phyloP scores from a whole-genome alignment of 495 filamentous ascomycete species.

The Xylaria flabelliformis region DNA sequence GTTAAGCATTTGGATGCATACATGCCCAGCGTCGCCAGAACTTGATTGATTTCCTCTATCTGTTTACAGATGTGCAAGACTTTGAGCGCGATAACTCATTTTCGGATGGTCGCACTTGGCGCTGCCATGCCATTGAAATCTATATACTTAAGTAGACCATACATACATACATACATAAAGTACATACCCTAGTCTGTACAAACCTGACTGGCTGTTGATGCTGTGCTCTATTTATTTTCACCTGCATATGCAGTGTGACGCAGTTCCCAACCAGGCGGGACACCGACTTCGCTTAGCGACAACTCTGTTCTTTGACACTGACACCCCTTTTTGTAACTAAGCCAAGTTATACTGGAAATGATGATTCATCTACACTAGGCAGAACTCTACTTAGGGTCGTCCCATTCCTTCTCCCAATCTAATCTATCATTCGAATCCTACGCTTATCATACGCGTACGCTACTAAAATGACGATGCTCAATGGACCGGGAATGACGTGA shows the following conservation, averaged over 20 bases:
- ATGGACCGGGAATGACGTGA: background rate
- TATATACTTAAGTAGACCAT: too few species aligned
- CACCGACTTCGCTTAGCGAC: background rate
- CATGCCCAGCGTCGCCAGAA: background rate
- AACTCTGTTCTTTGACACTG: background rate
- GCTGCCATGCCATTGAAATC: background rate
- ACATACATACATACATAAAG: background rate
- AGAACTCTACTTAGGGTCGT: background rate
- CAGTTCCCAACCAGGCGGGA: background rate
- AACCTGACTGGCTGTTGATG: background rate
- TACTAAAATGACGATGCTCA: background rate
- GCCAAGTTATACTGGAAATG: background rate
- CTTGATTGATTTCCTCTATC: background rate
- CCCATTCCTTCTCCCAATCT: background rate
- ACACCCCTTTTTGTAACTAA: background rate
- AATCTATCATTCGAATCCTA: background rate
- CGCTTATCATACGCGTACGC: constrained; percentile 5
- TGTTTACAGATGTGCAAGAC: background rate
- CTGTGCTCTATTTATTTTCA: constrained; percentile 7
- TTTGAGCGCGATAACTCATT: background rate
- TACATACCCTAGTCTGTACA: background rate
- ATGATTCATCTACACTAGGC: background rate
- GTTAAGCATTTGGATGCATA: background rate
- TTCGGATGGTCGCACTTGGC: background rate
- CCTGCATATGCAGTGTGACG: constrained; percentile 24